phyloP scores from a whole-genome alignment of 352 stramenopile genomes.

The Thalassiosira mediterranea region DNA sequence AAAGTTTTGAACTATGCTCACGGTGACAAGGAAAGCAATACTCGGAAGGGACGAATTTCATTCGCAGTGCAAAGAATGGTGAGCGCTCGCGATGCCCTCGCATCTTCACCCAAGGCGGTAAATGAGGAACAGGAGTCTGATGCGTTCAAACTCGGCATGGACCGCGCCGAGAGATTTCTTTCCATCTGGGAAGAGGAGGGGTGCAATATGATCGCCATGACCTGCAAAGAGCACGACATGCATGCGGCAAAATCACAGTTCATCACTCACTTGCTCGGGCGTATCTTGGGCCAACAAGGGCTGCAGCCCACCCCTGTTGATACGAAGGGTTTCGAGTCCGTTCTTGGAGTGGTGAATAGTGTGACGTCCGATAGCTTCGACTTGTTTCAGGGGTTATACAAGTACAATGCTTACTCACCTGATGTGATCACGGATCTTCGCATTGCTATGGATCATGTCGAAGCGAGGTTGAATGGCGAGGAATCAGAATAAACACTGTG shows the following conservation, averaged over 20 bases:
- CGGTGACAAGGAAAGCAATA: not conserved
- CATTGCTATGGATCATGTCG: conserved; percentile 34
- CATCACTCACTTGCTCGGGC: conserved; percentile 91
- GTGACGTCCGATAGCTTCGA: conserved; percentile 93
- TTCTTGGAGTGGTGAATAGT: conserved; percentile 90
- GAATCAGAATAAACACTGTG: too few species aligned
- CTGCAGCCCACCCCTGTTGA: conserved; percentile 80
- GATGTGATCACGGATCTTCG: conserved; percentile 28
- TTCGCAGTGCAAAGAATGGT: not conserved
- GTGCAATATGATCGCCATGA: conserved; percentile 93
- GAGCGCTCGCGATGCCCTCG: not conserved
- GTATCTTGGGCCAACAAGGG: conserved; percentile 87
- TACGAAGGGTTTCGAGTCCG: conserved; percentile 91
- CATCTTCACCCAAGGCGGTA: not conserved
- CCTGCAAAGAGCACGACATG: conserved; percentile 90
- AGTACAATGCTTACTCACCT: conserved; percentile 86
- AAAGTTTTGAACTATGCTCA: not conserved
- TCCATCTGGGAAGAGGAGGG: conserved; percentile 90
- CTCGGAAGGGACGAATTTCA: too few species aligned
- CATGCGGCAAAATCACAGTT: conserved; percentile 93
- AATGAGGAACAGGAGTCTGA: not conserved
- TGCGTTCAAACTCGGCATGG: conserved; percentile 11
- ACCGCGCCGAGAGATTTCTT: conserved; percentile 85
- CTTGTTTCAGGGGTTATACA: conserved; percentile 93
- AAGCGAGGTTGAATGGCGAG: too few species aligned